Evolutionary conservation across 495 filamentous ascomycete species (phyloP).

Genomic region (Tuber aestivum): DNA sequence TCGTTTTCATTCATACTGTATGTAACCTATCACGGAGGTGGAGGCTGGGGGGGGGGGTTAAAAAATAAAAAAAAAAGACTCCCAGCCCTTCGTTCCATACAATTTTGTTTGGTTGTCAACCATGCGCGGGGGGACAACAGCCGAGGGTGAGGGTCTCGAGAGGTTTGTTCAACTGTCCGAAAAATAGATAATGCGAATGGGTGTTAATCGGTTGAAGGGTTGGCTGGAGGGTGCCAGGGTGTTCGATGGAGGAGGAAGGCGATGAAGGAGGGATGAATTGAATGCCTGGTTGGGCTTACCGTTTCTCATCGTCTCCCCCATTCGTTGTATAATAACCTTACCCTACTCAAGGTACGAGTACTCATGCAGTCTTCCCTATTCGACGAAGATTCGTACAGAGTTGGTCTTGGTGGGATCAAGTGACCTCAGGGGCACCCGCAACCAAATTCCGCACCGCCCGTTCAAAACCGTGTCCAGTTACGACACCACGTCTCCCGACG

Average conservation of each 20-base stretch:
- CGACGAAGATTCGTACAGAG: conserved; percentile 13
- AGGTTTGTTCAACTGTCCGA: background rate
- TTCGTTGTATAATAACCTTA: background rate
- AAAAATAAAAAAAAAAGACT: background rate
- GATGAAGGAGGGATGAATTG: background rate
- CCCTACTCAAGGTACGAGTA: background rate
- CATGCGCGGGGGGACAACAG: background rate
- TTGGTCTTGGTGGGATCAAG: conserved; percentile 20
- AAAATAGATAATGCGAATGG: background rate
- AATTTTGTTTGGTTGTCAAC: background rate
- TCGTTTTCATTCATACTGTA: background rate
- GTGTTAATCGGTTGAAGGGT: background rate
- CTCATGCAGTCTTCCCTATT: conserved; percentile 23
- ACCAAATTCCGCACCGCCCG: conserved; percentile 25
- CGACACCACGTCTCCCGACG: background rate
- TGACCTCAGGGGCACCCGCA: conserved; percentile 34
- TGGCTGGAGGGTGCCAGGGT: background rate
- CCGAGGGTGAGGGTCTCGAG: background rate
- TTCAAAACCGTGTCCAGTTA: conserved; percentile 4
- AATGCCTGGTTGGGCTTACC: background rate
- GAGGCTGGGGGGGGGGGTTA: background rate
- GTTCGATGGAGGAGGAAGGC: background rate
- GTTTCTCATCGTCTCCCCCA: background rate
- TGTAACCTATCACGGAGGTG: background rate
- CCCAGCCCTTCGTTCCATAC: background rate